phyloP scores from a whole-genome alignment of 1,139 yeast genomes.

The Kodamaea sp. region DNA sequence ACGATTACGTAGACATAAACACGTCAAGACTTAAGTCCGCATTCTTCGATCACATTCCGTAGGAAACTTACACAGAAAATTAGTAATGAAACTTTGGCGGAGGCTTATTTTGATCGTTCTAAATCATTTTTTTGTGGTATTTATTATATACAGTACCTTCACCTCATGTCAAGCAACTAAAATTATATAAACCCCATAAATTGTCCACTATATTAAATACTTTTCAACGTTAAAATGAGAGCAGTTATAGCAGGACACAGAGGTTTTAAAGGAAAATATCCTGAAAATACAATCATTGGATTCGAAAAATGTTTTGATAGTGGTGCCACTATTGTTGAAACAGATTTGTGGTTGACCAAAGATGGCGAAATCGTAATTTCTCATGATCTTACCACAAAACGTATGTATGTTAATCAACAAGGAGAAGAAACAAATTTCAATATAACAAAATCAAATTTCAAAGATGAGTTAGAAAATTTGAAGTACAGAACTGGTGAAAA shows the following conservation, averaged over 20 bases:
- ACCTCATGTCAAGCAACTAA: no score
- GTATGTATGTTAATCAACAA: slow-evolving; percentile 54
- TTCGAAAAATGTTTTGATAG: slow-evolving; percentile 66
- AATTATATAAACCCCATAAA: no score
- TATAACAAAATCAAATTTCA: slow-evolving; percentile 40
- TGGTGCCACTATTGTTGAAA: slow-evolving; percentile 74
- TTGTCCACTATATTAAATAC: no score
- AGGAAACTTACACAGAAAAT: no score
- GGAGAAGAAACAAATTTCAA: slow-evolving; percentile 39
- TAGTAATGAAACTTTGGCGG: no score
- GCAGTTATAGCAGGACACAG: slow-evolving; percentile 43
- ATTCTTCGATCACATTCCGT: no score
- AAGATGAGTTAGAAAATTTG: slow-evolving; percentile 44
- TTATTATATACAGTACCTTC: no score
- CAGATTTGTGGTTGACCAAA: slow-evolving; percentile 74
- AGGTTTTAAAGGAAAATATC: slow-evolving; percentile 57
- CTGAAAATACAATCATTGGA: slow-evolving; percentile 78
- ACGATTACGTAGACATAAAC: no score
- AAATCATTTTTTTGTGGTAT: no score
- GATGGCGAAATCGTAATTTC: slow-evolving; percentile 75
- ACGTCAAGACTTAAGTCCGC: no score
- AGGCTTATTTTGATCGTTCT: no score
- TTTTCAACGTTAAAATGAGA: no score
- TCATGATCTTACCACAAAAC: slow-evolving; percentile 62
- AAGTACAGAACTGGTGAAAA: slow-evolving; percentile 55